A percentile compares a stretch with the other conserved stretches of the same genome.
Conservation (phyloP, 2,329 filamentous ascomycete genomes). For the Fusarium miscanthi region DNA sequence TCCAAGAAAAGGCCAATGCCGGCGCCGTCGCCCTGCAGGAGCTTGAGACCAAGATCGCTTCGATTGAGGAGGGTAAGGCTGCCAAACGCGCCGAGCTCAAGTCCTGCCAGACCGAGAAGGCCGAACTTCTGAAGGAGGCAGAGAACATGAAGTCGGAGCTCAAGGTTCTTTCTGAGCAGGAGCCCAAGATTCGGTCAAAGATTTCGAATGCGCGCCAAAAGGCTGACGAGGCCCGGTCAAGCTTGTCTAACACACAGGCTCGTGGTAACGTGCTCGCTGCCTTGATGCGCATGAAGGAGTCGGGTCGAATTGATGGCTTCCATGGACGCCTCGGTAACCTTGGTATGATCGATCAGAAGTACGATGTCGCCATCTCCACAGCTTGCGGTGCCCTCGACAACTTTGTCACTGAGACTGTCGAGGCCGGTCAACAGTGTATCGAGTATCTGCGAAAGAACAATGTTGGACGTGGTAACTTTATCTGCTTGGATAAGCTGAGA, state of each 20-base stretch:
- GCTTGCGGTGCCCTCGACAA: conserved; percentile 93
- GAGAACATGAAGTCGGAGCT: conserved; percentile 78
- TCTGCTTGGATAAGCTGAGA: conserved; percentile 89
- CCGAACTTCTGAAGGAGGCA: conserved; percentile 78
- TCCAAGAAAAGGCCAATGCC: conserved; percentile 88
- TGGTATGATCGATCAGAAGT: conserved; percentile 91
- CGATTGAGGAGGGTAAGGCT: conserved; percentile 76
- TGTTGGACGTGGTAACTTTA: conserved; percentile 95
- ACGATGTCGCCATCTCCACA: conserved; percentile 98
- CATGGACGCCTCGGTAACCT: conserved; percentile 95
- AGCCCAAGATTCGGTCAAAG: conserved; percentile 84
- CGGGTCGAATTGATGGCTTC: conserved; percentile 96
- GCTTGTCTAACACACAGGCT: conserved; percentile 88
- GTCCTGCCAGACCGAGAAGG: conserved; percentile 78
- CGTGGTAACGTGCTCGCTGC: conserved; percentile 92
- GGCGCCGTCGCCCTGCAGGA: conserved; percentile 87
- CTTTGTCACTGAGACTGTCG: conserved; percentile 95
- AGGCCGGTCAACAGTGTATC: conserved; percentile 97
- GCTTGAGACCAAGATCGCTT: conserved; percentile 79
- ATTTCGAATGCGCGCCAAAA: conserved; percentile 92
- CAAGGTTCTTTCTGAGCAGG: conserved; percentile 76
- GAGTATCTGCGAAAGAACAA: conserved; percentile 98
- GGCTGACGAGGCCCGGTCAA: conserved; percentile 94
- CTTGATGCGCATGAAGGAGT: conserved; percentile 94
- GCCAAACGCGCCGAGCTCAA: conserved; percentile 81